phyloP scores from a whole-genome alignment of 805 yeast species.

The Sugiyamaella mastotermitis region DNA sequence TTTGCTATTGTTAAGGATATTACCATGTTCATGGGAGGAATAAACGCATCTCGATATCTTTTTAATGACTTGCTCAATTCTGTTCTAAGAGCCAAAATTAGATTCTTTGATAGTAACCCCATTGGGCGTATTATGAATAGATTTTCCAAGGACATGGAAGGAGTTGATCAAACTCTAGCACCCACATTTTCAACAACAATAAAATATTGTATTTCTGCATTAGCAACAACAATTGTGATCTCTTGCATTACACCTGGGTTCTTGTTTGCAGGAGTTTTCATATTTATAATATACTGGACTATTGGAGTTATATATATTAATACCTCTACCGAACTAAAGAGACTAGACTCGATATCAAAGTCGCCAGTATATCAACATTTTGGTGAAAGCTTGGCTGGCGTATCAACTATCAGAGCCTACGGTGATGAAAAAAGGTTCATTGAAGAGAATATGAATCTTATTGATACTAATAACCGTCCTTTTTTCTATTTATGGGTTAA shows the following conservation, averaged over 20 bases:
- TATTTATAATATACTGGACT: slow-evolving; percentile 50
- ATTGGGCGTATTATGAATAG: slow-evolving; percentile 94
- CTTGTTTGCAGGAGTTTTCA: slow-evolving; percentile 62
- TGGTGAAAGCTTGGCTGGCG: slow-evolving; percentile 86
- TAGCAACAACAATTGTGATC: slow-evolving; percentile 63
- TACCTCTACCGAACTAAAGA: slow-evolving; percentile 82
- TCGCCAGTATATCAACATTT: slow-evolving; percentile 96
- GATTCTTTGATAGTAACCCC: slow-evolving; percentile 93
- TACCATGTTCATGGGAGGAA: slow-evolving; percentile 58
- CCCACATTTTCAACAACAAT: slow-evolving; percentile 63
- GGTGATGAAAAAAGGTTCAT: slow-evolving; percentile 84
- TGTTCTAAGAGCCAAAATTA: slow-evolving; percentile 69
- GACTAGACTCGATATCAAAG: slow-evolving; percentile 79
- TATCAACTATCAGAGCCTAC: slow-evolving; percentile 89
- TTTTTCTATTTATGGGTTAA: slow-evolving; percentile 92
- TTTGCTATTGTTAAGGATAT: slow-evolving; percentile 54
- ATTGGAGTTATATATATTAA: slow-evolving; percentile 73
- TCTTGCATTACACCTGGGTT: slow-evolving; percentile 80
- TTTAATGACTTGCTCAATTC: slow-evolving; percentile 58
- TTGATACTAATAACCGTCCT: slow-evolving; percentile 83
- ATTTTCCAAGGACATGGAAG: slow-evolving; percentile 89
- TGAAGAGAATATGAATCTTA: slow-evolving; percentile 66
- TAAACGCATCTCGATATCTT: slow-evolving; percentile 68
- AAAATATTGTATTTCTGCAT: slow-evolving; percentile 57
- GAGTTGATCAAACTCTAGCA: slow-evolving; percentile 87